A percentile compares a stretch with the other conserved stretches of the same genome.
These are phyloP conservation scores for Torulaspora pretoriensis DNA, from an alignment of 1,139 yeast genomes.

Conservation along the genomic window DNA sequence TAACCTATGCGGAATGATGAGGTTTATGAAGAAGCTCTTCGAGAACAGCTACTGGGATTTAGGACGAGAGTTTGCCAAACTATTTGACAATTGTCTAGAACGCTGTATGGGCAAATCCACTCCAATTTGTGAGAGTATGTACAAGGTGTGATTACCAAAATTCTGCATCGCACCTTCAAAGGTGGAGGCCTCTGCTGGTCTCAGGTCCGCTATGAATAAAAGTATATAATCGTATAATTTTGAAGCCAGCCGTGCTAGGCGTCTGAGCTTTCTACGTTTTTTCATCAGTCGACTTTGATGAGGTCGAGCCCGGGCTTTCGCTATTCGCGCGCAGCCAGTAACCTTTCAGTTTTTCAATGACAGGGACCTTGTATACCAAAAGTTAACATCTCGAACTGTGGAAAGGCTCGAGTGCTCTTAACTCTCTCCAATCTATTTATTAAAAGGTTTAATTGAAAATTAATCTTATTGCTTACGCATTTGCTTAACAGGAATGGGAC, in stretches of 20 bases:
- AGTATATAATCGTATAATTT: background rate
- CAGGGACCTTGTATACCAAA: background rate
- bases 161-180: background rate
- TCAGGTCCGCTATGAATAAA: background rate
- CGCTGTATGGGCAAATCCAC: conserved; percentile 52
- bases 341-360: background rate
- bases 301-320: background rate
- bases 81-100: conserved; percentile 54
- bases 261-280: background rate
- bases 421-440: background rate
- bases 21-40: conserved; percentile 45
- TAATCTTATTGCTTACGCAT: background rate
- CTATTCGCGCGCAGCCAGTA: conserved; percentile 1
- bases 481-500: conserved; percentile 8
- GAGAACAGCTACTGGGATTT: conserved; percentile 56
- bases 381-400: background rate
- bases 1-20: conserved; percentile 54
- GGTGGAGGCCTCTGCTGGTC: conserved; percentile 1
- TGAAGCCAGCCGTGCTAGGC: background rate
- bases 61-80: conserved; percentile 54
- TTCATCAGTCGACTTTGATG: background rate
- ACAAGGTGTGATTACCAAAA: conserved; percentile 25
- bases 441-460: background rate
- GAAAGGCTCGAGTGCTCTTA: background rate
- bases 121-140: conserved; percentile 51